Evolutionary conservation across 768 basidiomycete genomes (phyloP).

Genomic region (Pseudohyphozyma bogoriensis): DNA sequence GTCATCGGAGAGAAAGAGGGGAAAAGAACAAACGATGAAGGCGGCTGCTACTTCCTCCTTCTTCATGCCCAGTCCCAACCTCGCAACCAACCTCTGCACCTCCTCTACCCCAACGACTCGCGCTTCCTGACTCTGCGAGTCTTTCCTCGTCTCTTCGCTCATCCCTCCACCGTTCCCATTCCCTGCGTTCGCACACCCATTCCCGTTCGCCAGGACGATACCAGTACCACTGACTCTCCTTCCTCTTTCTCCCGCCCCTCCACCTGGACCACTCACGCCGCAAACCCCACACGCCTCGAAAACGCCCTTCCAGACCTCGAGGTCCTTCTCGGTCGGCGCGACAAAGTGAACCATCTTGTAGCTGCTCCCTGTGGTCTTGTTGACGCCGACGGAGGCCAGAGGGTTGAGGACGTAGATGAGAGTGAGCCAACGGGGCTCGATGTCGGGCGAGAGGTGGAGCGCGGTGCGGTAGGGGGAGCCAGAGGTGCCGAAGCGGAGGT

Average conservation of each 20-base stretch:
- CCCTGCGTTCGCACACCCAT: background rate
- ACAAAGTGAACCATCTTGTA: slow-evolving; percentile 28
- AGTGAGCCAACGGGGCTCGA: slow-evolving; percentile 28
- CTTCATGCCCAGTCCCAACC: slow-evolving; percentile 23
- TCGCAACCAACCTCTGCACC: slow-evolving; percentile 12
- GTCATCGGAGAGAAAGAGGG: too few species aligned
- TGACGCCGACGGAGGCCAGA: background rate
- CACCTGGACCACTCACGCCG: too few species aligned
- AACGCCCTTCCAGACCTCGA: slow-evolving; percentile 19
- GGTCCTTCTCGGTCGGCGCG: slow-evolving; percentile 2
- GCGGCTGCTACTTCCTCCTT: slow-evolving; percentile 14
- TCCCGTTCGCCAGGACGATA: background rate
- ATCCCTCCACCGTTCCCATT: background rate
- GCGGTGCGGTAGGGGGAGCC: slow-evolving; percentile 28
- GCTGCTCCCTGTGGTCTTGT: background rate
- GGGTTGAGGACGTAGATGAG: slow-evolving; percentile 18
- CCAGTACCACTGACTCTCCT: too few species aligned
- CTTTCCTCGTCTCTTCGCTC: slow-evolving; percentile 3
- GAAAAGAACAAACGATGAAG: slow-evolving; percentile 5
- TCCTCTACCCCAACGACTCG: slow-evolving; percentile 19
- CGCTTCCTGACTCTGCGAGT: slow-evolving; percentile 9
- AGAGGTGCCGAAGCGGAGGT: slow-evolving; percentile 15
- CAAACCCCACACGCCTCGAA: too few species aligned
- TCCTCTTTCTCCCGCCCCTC: too few species aligned
- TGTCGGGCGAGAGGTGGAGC: slow-evolving; percentile 12